Percentiles rank a stretch among this genome's conserved stretches.
Conservation (phyloP, 169 alveolate species). For the Cyclospora cayetanensis region DNA sequence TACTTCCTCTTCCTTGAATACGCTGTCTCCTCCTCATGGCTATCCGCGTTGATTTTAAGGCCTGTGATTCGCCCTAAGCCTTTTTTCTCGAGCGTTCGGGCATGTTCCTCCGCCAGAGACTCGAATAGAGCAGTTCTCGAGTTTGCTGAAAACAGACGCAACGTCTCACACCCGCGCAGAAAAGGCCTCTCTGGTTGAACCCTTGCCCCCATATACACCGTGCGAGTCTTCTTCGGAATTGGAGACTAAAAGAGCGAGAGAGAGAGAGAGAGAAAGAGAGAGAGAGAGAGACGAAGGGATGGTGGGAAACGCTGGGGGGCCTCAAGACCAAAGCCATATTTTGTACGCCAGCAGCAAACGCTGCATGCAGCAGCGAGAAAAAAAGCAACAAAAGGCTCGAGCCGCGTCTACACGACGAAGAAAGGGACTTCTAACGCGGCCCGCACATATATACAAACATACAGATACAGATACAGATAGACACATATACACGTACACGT, state of each 20-base stretch:
- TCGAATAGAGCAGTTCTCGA: constrained; percentile 18
- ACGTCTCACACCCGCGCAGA: too few species aligned
- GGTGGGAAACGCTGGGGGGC: too few species aligned
- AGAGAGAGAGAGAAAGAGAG: background rate
- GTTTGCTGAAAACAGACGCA: background rate
- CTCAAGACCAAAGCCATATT: too few species aligned
- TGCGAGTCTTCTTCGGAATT: too few species aligned
- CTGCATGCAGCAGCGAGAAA: background rate
- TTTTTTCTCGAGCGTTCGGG: constrained; percentile 28
- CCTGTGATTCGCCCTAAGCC: constrained; percentile 69
- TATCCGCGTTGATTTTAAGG: constrained; percentile 10
- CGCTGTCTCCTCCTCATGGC: constrained; percentile 1
- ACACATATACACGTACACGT: background rate
- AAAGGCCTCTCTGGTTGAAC: too few species aligned
- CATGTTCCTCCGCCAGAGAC: constrained; percentile 45
- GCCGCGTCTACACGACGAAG: too few species aligned
- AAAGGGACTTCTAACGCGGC: too few species aligned
- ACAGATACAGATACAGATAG: background rate
- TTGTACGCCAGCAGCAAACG: background rate
- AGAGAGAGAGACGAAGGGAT: background rate
- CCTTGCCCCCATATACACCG: too few species aligned
- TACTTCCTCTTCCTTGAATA: constrained; percentile 65
- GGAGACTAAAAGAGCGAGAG: too few species aligned
- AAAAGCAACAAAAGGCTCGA: too few species aligned
- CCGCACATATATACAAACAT: background rate